Evolutionary conservation across 345 rosid species (phyloP), one percentile per base, ranked within the genome.

Genomic region (Acer campestre): DNA sequence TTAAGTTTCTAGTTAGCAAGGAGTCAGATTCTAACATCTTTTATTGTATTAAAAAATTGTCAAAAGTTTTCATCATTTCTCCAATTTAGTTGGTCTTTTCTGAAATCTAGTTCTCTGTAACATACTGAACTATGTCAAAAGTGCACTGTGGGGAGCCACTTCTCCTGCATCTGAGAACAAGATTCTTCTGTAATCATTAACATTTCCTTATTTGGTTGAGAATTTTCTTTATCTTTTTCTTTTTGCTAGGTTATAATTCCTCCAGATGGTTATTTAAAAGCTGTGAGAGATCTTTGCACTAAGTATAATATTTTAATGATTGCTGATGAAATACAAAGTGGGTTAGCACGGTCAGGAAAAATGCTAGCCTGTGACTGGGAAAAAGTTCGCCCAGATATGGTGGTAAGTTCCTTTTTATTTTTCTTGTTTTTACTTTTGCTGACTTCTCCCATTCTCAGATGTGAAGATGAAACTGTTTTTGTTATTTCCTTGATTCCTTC

Each of bases 331-430:
- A 91, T 95, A 80, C 98, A 95, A 85, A 90, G 94, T 85, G 99
- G 99, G 78, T 83, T 95, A 80, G 99, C 94, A 1, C 86, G 98
- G 78, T 80, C 95, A 0, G 98, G 99, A 64, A 94, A 84, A 84
- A 84, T 94, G 97, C 78, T 93, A 87, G 98, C 99, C 68, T 95
- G 97, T 81, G 95, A 94, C 38, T 95, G 99, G 98, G 98, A 94
- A 85, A 88, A 88, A 48, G 88, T 92, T 83, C 97, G 88, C 38
- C 97, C 99, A 6, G 97, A 96, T 77, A 79, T 93, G 67, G 98
- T 96, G 82, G 99, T 93, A 86, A 86, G 92, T 62, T 75, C 78
- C 48, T 46, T 6, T 25, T 35, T 4, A 35, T 35, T 68, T 42
- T 53, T 12, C 22, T 48, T n/a, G 62, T 20, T 38, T 25, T 9